These are phyloP conservation scores for Glycine latifolia DNA, from an alignment of 306 rosid genomes.

Conservation along the genomic window DNA sequence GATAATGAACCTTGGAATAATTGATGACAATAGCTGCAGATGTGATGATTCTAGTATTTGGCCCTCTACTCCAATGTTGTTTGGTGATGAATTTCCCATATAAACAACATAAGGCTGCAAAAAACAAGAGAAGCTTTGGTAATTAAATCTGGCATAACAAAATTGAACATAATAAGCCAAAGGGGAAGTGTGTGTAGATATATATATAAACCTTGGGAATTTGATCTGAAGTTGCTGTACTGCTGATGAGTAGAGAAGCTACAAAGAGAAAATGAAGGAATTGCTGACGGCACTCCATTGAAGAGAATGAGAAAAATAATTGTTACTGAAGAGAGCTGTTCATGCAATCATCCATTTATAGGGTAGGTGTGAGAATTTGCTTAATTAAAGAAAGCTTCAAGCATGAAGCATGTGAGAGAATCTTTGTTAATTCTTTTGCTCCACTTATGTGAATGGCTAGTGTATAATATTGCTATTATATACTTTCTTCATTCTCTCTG, in stretches of 20 bases:
- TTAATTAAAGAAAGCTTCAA: slow-evolving; percentile 42
- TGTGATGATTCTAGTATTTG: slow-evolving; percentile 60
- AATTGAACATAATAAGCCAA: neutral
- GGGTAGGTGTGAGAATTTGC: slow-evolving; percentile 45
- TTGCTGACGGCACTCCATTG: slow-evolving; percentile 65
- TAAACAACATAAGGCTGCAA: slow-evolving; percentile 87
- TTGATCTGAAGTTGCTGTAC: slow-evolving; percentile 55
- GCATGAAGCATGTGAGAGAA: slow-evolving; percentile 50
- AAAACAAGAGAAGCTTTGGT: slow-evolving; percentile 5
- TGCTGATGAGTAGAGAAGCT: slow-evolving; percentile 46
- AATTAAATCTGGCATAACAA: neutral
- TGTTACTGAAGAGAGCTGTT: slow-evolving; percentile 22
- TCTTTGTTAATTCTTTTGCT: slow-evolving; percentile 42
- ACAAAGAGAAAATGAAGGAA: slow-evolving; percentile 50
- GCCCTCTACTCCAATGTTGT: slow-evolving; percentile 47
- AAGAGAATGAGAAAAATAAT: slow-evolving; percentile 23
- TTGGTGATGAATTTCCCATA: slow-evolving; percentile 79
- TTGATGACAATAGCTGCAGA: slow-evolving; percentile 69
- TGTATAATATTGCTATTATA: slow-evolving; percentile 25
- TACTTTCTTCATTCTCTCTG: slow-evolving; percentile 1
- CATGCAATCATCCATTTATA: slow-evolving; percentile 48
- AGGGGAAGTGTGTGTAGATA: neutral
- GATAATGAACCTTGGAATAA: slow-evolving; percentile 56
- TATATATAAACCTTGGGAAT: slow-evolving; percentile 65
- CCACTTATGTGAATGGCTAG: slow-evolving; percentile 3